A percentile compares a stretch with the other conserved stretches of the same genome.
Conservation (phyloP, 116 monocot species). For the Iris pallida region DNA sequence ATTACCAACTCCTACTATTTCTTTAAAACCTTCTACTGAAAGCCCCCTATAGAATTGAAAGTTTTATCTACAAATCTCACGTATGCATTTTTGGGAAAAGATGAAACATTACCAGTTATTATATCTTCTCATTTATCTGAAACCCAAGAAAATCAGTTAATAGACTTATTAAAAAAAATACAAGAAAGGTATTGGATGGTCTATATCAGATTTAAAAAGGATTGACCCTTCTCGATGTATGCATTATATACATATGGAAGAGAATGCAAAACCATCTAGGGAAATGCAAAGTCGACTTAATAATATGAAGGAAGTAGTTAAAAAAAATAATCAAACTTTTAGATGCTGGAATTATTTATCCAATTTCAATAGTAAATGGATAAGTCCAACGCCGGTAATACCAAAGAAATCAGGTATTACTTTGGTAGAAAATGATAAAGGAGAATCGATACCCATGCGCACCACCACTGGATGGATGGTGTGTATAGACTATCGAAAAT, state of each 20-base stretch:
- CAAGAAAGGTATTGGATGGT: constrained; percentile 2
- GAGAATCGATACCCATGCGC: background rate
- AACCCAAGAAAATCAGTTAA: too few relatives aligned
- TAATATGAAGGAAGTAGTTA: background rate
- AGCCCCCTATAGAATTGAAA: background rate
- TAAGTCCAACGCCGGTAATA: background rate
- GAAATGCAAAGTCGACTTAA: background rate
- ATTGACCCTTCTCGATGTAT: background rate
- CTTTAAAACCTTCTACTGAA: background rate
- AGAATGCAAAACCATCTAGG: background rate
- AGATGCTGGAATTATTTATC: constrained; percentile 4
- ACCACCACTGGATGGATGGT: background rate
- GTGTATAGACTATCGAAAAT: constrained; percentile 5
- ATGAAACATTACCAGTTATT: too few relatives aligned
- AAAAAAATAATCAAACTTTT: background rate
- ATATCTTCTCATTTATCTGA: too few relatives aligned
- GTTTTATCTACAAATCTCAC: background rate
- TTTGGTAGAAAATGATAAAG: background rate
- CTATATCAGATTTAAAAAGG: constrained; percentile 1
- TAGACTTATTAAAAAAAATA: background rate
- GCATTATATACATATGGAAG: background rate
- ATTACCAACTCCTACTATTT: too few relatives aligned
- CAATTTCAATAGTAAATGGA: background rate
- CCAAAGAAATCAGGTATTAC: constrained; percentile 3
- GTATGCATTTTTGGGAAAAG: background rate